Evolutionary conservation across 2,329 filamentous ascomycete genomes (phyloP), one percentile per base, ranked within the genome.

Genomic region (Penicillium sp.): DNA sequence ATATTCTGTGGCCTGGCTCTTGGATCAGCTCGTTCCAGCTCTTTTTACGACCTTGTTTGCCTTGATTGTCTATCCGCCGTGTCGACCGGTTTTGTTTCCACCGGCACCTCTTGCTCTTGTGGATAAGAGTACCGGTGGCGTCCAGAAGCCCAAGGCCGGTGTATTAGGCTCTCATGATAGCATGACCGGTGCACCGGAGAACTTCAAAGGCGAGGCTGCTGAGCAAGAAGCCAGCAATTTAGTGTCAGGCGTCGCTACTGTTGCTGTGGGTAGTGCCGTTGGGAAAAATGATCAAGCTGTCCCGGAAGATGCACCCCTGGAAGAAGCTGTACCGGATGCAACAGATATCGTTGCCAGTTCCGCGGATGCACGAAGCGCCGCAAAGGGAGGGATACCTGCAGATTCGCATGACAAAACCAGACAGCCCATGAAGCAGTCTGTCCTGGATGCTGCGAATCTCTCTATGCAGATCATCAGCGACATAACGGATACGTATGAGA

Each of bases 151-250:
- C 0, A 85, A 86, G 50, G 84, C 90, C 3, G 90, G 90, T 1
- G 85, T 91, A 0, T 76, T 95, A 0, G 91, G 89, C 1, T 91
- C 88, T 21, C 84, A 87, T 27, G 89, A 91, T 58, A 91, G 88
- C 55, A 82, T 89, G 0, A 96, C 91, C 0, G 91, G 91, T 1
- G 91, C 91, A 0, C 88, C 90, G 0, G 90, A 96, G 71, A 90
- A 91, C 63, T 85, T 91, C 74, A 88, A 91, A 69, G 91, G 91
- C 26, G 90, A 95, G 71, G 90, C 90, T 0, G 89, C 91, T 1
- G 91, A 96, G 71, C 85, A 90, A 59, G 91, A 96, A 71, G 91
- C 91, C 1, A 88, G 84, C 65, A 93, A 91, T 69, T 88, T 96
- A 60, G 87, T 95, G 57, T 88, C 87, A 53, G 84, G 87, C 33